Evolutionary conservation across 2,329 filamentous ascomycete species (phyloP), one percentile per base, ranked within the genome.

Genomic region (Botrytis deweyae): DNA sequence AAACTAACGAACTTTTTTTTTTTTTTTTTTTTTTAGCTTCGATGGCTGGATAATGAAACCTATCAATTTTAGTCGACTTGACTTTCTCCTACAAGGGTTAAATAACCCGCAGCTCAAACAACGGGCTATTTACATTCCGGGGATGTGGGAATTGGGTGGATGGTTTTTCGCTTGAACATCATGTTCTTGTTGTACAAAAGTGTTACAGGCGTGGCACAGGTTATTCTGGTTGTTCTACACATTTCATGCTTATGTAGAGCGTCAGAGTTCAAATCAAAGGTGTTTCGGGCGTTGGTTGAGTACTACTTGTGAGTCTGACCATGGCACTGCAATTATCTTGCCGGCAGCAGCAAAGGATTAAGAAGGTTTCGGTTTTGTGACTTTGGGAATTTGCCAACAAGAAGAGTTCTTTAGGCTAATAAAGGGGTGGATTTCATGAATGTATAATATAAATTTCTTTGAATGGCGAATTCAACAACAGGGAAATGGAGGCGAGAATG

Each of bases 41-140:
- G 94, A 97, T 77, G 94, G 92, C 36, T 97, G 94, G 94, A 94
- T 97, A 42, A 84, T 97, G 73, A 97, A 97, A 79, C 94, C 94
- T 0, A 92, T 97, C 63, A 90, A 95, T 74, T 97, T 97, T 80
- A 88, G 90, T 76, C 87, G 93, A 14, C 85, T 97, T 0, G 89
- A 89, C 74, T 86, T 87, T 36, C 85, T 97, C 9, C 86, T 97
- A 73, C 82, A 84, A 0, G 93, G 93, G 1, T 92, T 96, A 52
- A 85, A 89, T 4, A 87, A 93, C 62, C 83, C 87, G 0, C 83
- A 87, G 0, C 83, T 87, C 0, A 87, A 93, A 29, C 82, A 87
- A 29, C 82, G 85, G 25, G 90, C 89, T 77, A 80, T 94, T 0
- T 97, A 97, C 79, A 82, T 85, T 58, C 85, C 89, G 3, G 93